Evolutionary conservation across 805 yeast species (phyloP), one percentile per base, ranked within the genome.

Genomic region (Grigorovia yakushimaensis): DNA sequence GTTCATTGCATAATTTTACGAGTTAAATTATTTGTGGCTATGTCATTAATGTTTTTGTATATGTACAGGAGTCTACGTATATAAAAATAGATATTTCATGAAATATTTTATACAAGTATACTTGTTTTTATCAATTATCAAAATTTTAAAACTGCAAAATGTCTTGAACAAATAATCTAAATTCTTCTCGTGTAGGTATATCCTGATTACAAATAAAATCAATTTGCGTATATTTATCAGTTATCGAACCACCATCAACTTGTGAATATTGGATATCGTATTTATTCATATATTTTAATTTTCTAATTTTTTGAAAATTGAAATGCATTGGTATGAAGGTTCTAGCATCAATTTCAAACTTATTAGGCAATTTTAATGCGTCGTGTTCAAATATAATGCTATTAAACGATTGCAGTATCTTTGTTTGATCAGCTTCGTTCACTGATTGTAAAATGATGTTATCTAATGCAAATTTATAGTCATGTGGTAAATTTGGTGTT

Each of bases 381-480:
- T 36, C 22, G 20, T n/a, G 17, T 15, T 41, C 36, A 23, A 27
- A 27, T 7, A 15, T 4, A 27, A 27, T 17, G 13, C 1, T 22
- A 35, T 44, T 39, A 5, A 44, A 40, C 15, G 11, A 44, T 27
- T 37, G 13, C 8, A 24, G 42, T 10, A 38, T 23, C 13, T 33
- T 24, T 19, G 44, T 18, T 27, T 46, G 73, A 55, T 76, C 79
- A 17, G 53, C 56, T 52, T 56, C 23, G 18, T 42, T 39, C 19
- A 40, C 43, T 9, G 47, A 27, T 2, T 49, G 42, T 39, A 41
- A 43, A 3, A 43, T 18, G 11, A 49, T 22, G 10, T 43, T 39
- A 22, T 51, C 54, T 4, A 37, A 21, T 1, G 47, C 36, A 5
- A 49, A 44, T 44, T 56, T 57, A 39, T 50, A 57, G 48, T 64